Base-by-base conservation (phyloP, 2,329 filamentous ascomycete species). In the Trichoderma endophyticum region DNA sequence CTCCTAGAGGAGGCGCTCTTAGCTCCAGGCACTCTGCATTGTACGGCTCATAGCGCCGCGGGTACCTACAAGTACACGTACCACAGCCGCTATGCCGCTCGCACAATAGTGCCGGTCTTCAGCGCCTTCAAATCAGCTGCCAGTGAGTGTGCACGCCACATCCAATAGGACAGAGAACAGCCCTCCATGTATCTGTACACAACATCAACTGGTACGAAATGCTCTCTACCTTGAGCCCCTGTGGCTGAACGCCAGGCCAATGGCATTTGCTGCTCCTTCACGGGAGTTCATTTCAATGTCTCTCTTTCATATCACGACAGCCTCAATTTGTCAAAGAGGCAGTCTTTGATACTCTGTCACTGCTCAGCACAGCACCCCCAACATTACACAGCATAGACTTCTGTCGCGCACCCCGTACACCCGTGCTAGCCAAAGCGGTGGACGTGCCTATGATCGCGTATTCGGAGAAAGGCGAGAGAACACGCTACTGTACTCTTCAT, bases 201-300 rank as follows among this genome's bases (percentile, higher is more conserved):
- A 28, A 11, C 51, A 6, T 18, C 24, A 18, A 6, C 64, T 28
- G 6, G 15, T 11, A 30, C 32, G 26, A 14, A 26, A 36, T 8
- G 14, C 24, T 59, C 24, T 36, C 64, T 67, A 30, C 64, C 24
- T 51, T 51, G 36, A 28, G 24, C 61, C 11, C 8, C 15, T 28
- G 61, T 64, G 61, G 61, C 61, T 64, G 39, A 64, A 48, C 61
- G n/a, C 32, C 32, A 21, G 64, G 64, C 64, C 51, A 67, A 67
- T 67, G n/a, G 64, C 64, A 43, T 7, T 32, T 12, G 51, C 51
- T 57, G 21, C 32, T 67, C 24, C 18, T 26, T 7, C 21, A 18
- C 11, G 14, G 6, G 4, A 8, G 18, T 26, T 56, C 14, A 36
- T 11, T 57, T 59, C 21, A 59, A 57, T 67, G 64, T 67, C 54